Base-by-base conservation (phyloP, 1,284 basidiomycete species). In the Pulchroboletus neoregius region DNA sequence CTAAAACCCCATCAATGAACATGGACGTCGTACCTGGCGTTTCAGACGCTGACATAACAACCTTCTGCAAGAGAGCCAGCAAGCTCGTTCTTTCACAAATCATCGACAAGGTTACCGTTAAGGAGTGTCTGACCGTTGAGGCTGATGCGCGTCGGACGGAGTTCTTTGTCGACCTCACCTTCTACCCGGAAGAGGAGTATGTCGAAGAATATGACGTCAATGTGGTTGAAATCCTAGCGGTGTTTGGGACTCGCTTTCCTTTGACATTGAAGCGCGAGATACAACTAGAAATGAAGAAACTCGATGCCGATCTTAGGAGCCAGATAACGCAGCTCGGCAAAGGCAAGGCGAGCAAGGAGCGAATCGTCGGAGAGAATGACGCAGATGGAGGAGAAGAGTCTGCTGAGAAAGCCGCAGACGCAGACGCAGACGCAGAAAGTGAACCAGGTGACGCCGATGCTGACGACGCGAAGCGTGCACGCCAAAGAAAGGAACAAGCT, bases 1-100 rank as follows among this genome's bases (percentile, higher is more conserved):
- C 95, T 48, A 94, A 94, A 68, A 99, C 95, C 3, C 96, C 96
- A 11, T 98, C 94, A n/a, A 99, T 99, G 96, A 86, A 78, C 34
- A 87, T 99, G 69, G 83, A 81, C 23, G 77, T 94, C 38, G 75
- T 80, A 27, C 62, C 62, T 2, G 78, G 71, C 24, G 73, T 80
- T 28, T 59, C 79, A 31, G 70, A 77, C 39, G 69, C 75, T 32
- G 79, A 87, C 51, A 73, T 91, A 45, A 80, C 82, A 50, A 63
- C 73, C 7, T 98, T 98, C 73, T 93, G 94, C 77, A 97, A 97
- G 70, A 80, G 84, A 54, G 91, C 92, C 24, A 91, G 85, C 53
- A 84, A 85, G 18, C 76, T 99, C 27, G 84, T 89, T 10, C 79
- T 99, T 23, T 90, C 94, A 6, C 92, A 98, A 66, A 75, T 98